Evolutionary conservation across 352 stramenopile species (phyloP), one percentile per base, ranked within the genome.

Genomic region (Pythium apleroticum): DNA sequence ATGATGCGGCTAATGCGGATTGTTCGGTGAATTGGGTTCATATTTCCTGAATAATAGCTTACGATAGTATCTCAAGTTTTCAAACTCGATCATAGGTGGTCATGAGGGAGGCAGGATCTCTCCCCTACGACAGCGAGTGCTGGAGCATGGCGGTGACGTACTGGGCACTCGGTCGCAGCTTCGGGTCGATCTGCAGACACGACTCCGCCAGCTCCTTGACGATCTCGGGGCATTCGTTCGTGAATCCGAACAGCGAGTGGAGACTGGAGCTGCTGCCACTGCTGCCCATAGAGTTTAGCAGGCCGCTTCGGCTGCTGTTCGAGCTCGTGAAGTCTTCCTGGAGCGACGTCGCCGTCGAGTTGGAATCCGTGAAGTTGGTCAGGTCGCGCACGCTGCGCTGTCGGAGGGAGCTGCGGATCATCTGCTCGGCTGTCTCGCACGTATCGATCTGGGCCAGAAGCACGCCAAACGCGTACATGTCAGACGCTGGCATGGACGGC

Each of bases 71-170:
- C 20, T 49, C n/a, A 49, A 22, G 22, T 20, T 46, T 46, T n/a
- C n/a, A n/a, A n/a, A n/a, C n/a, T n/a, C n/a, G n/a, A n/a, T n/a
- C n/a, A n/a, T n/a, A n/a, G n/a, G n/a, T n/a, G n/a, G n/a, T n/a
- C n/a, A n/a, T n/a, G n/a, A n/a, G n/a, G n/a, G n/a, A n/a, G n/a
- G n/a, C n/a, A n/a, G n/a, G n/a, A n/a, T n/a, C n/a, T n/a, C n/a
- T n/a, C n/a, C n/a, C n/a, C n/a, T n/a, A n/a, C n/a, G n/a, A 57
- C 45, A 63, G 39, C 10, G 62, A 62, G 46, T 79, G 74, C 49
- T 77, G 78, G 48, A 93, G 70, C 81, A 90, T 90, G n/a, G 80
- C 81, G 55, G 80, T 74, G 46, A 91, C 82, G 59, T 93, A 90
- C 59, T 79, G 84, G 25, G 84, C 80, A 27, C 80, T 91, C 24